These are phyloP conservation scores for Alternaria sp. DNA, from an alignment of 2,329 filamentous ascomycete genomes.

Conservation along the genomic window DNA sequence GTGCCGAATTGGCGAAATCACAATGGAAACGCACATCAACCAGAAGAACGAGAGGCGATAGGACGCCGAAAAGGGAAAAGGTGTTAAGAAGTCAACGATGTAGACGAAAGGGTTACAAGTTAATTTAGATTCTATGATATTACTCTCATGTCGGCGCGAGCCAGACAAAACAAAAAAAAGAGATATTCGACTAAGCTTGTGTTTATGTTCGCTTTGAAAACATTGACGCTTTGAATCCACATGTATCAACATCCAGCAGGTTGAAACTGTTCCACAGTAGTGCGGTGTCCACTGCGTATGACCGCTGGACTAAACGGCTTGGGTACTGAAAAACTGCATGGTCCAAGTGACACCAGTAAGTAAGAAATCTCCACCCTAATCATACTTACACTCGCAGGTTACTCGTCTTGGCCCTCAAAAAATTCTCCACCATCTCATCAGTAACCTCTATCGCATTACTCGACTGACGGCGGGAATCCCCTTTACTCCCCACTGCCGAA, in stretches of 20 bases:
- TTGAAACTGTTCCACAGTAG: neutral
- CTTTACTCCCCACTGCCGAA: neutral
- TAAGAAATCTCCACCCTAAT: neutral
- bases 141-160: slow-evolving; percentile 3
- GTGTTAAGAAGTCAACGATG: neutral
- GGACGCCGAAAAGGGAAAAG: neutral
- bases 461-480: neutral
- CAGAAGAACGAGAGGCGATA: slow-evolving; percentile 26
- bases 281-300: neutral
- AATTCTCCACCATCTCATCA: slow-evolving; percentile 29
- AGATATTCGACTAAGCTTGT: neutral
- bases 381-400: slow-evolving; percentile 3
- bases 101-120: neutral
- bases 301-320: neutral
- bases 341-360: neutral
- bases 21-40: slow-evolving; percentile 36
- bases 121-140: slow-evolving; percentile 17
- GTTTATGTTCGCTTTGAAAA: neutral
- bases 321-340: neutral
- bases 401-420: slow-evolving; percentile 32
- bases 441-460: slow-evolving; percentile 11
- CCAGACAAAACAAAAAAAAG: neutral
- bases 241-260: neutral
- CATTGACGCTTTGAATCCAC: too few relatives aligned
- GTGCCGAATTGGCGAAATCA: slow-evolving; percentile 31